Base-by-base conservation (phyloP, 805 yeast species). In the Zygotorulaspora sp. region DNA sequence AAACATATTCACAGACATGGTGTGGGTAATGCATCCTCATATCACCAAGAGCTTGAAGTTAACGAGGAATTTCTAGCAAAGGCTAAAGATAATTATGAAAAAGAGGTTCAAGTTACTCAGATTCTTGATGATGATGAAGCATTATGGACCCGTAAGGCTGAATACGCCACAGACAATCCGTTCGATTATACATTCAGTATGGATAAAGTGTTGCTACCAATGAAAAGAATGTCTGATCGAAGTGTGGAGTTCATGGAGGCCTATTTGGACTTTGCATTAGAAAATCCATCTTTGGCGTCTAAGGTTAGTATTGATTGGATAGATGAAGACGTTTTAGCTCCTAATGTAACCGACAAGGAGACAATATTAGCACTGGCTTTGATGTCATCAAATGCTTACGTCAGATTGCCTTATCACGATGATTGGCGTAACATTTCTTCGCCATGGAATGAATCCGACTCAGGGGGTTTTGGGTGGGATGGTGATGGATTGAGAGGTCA, bases 311-410 rank as follows among this genome's bases (percentile, higher is more conserved):
- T 81, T n/a, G 86, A 81, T 34, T 86, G 95, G 95, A 62, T 71
- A 30, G 71, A 68, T n/a, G 64, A 66, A 1, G 63, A 62, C 12
- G 69, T 80, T 1, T 36, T 67, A 1, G 72, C 83, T 1, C 98
- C 98, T 0, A 76, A 92, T 49, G 65, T 90, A 6, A 65, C 77
- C 1, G 96, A 89, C 59, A 74, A 73, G 36, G 77, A 77, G 26
- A 85, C 96, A 0, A 58, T 90, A 3, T 66, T 89, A 2, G 65
- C 83, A 1, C 63, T 90, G 28, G 97, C 97, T 0, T 61, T 79
- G 36, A 83, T 90, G 77, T 78, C 96, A 0, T 84, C 95, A 1
- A 83, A 92, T 58, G 97, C 97, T 2, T 92, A 90, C 55, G 95
- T 87, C 2, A 72, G 74, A 31, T 65, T 76, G 20, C 97, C 97